These are phyloP conservation scores for Ceriops decandra DNA, from an alignment of 345 rosid genomes.

Conservation along the genomic window DNA sequence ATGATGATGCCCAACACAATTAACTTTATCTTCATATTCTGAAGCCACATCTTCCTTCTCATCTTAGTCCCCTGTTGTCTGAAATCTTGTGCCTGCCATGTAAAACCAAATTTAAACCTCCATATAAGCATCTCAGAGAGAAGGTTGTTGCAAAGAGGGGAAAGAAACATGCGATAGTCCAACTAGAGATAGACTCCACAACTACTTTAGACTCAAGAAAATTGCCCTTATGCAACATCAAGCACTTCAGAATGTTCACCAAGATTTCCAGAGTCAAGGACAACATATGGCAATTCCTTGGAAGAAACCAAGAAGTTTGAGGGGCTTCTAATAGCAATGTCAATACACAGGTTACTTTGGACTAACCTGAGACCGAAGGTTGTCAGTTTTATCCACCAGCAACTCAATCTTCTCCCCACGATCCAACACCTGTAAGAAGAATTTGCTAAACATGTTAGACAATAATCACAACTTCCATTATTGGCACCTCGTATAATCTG, in stretches of 20 bases:
- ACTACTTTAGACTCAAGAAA: too few species aligned
- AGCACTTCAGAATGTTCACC: not conserved
- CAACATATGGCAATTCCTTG: not conserved
- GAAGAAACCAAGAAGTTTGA: not conserved
- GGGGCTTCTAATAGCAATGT: not conserved
- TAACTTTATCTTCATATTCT: constrained; percentile 94
- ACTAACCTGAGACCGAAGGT: constrained; percentile 86
- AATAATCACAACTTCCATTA: not conserved
- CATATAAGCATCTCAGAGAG: not conserved
- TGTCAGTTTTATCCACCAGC: constrained; percentile 96
- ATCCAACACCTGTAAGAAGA: constrained; percentile 69
- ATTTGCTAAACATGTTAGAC: not conserved
- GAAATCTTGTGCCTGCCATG: constrained; percentile 84
- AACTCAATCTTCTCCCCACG: constrained; percentile 99
- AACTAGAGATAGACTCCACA: not conserved
- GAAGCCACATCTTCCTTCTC: constrained; percentile 79
- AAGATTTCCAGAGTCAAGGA: not conserved
- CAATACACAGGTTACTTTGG: not conserved
- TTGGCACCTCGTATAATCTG: too few species aligned
- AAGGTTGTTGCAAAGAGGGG: not conserved
- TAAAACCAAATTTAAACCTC: constrained; percentile 1
- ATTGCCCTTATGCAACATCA: too few species aligned
- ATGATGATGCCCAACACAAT: constrained; percentile 62
- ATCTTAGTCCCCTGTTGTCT: constrained; percentile 88
- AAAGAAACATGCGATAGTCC: not conserved